Conservation (phyloP, 257 asterid species). For the Sherardia arvensis region DNA sequence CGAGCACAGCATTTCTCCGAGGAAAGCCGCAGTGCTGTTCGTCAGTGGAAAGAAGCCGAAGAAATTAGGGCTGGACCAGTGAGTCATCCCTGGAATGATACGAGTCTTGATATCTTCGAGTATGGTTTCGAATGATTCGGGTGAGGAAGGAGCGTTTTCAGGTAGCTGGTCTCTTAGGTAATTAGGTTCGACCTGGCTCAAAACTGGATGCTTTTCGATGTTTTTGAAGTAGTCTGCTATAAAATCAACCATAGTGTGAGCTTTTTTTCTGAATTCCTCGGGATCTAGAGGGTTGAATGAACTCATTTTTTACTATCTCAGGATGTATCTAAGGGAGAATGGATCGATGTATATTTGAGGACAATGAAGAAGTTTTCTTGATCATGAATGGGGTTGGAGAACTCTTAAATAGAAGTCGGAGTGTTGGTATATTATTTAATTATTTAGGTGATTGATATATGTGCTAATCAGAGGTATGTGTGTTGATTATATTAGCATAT, state of each 20-base stretch:
- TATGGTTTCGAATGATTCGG: slow-evolving; percentile 51
- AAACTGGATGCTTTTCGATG: background rate
- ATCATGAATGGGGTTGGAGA: too few species aligned
- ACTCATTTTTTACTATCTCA: too few species aligned
- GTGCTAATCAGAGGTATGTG: too few species aligned
- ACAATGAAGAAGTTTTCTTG: too few species aligned
- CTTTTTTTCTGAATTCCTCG: background rate
- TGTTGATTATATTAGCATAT: too few species aligned
- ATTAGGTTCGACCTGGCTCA: slow-evolving; percentile 37
- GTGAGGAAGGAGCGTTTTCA: slow-evolving; percentile 42
- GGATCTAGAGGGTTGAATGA: slow-evolving; percentile 26
- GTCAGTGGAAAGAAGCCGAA: slow-evolving; percentile 62
- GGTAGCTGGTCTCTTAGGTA: slow-evolving; percentile 45
- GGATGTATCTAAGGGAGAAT: too few species aligned
- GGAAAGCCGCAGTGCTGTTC: slow-evolving; percentile 62
- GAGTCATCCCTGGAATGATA: slow-evolving; percentile 65
- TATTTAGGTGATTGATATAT: too few species aligned
- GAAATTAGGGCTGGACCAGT: slow-evolving; percentile 16
- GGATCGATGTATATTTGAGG: too few species aligned
- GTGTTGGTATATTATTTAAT: too few species aligned
- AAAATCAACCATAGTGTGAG: background rate
- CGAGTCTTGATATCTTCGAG: slow-evolving; percentile 41
- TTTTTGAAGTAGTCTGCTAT: background rate
- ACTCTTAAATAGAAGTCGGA: too few species aligned
- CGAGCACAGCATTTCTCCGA: slow-evolving; percentile 25